These are phyloP conservation scores for Harringtonia lauricola DNA, from an alignment of 2,329 filamentous ascomycete species.

Conservation along the genomic window DNA sequence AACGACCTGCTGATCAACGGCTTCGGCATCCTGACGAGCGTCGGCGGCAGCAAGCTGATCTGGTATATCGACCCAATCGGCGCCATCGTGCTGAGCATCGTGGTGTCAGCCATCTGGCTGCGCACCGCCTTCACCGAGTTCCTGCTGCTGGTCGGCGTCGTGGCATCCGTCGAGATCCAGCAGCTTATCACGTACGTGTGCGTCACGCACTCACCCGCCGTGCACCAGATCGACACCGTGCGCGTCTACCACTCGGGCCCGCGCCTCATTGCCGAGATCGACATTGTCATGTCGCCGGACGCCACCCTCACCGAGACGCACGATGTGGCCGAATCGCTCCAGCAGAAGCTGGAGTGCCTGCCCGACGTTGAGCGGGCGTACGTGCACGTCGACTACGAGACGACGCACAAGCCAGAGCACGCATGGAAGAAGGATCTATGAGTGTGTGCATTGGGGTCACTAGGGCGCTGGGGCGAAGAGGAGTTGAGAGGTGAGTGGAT, in stretches of 20 bases:
- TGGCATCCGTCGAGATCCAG: slow-evolving; percentile 73
- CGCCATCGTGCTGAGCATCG: slow-evolving; percentile 67
- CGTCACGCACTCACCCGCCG: slow-evolving; percentile 76
- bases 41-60: slow-evolving; percentile 76
- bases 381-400: slow-evolving; percentile 96
- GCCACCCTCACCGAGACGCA: slow-evolving; percentile 69
- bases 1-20: slow-evolving; percentile 97
- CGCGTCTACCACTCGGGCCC: slow-evolving; percentile 86
- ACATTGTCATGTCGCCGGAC: slow-evolving; percentile 81
- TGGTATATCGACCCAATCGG: slow-evolving; percentile 97
- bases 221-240: slow-evolving; percentile 87
- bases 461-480: too few relatives aligned
- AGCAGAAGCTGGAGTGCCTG: slow-evolving; percentile 85
- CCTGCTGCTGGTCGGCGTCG: slow-evolving; percentile 79
- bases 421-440: slow-evolving; percentile 47
- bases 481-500: too few relatives aligned
- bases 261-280: slow-evolving; percentile 86
- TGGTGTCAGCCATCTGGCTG: slow-evolving; percentile 75
- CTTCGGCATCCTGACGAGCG: slow-evolving; percentile 79
- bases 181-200: slow-evolving; percentile 95
- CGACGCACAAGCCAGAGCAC: slow-evolving; percentile 85
- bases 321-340: slow-evolving; percentile 86
- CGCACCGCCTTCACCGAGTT: slow-evolving; percentile 83
- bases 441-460: not conserved
- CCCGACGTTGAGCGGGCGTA: slow-evolving; percentile 90